These are phyloP conservation scores for Fusarium sp. DNA, from an alignment of 2,329 filamentous ascomycete species.

Conservation along the genomic window DNA sequence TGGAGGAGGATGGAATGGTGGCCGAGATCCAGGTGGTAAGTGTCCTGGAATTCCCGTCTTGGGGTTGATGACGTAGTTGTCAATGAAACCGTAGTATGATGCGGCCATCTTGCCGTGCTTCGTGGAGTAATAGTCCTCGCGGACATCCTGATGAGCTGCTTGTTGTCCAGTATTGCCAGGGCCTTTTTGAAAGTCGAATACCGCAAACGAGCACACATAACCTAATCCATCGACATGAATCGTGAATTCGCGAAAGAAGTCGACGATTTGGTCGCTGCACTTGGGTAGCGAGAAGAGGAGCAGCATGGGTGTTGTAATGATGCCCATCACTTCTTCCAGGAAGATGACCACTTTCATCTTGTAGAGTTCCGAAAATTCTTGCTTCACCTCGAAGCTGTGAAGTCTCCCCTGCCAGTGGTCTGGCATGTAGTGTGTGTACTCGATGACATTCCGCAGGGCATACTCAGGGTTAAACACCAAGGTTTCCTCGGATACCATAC, in stretches of 20 bases:
- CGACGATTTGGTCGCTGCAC: slow-evolving; percentile 91
- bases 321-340: slow-evolving; percentile 89
- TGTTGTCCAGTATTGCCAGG: slow-evolving; percentile 58
- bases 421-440: slow-evolving; percentile 92
- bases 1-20: slow-evolving; percentile 78
- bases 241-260: slow-evolving; percentile 98
- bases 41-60: slow-evolving; percentile 73
- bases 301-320: slow-evolving; percentile 90
- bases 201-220: slow-evolving; percentile 96
- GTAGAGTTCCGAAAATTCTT: slow-evolving; percentile 90
- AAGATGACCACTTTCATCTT: slow-evolving; percentile 94
- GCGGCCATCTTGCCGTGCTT: slow-evolving; percentile 99
- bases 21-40: slow-evolving; percentile 62
- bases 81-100: slow-evolving; percentile 93
- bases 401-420: slow-evolving; percentile 88
- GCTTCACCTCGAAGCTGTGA: slow-evolving; percentile 93
- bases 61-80: slow-evolving; percentile 86
- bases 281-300: slow-evolving; percentile 87
- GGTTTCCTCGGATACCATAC: slow-evolving; percentile 87
- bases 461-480: slow-evolving; percentile 92
- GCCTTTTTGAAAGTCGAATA: slow-evolving; percentile 95
- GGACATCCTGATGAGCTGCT: slow-evolving; percentile 67
- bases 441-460: slow-evolving; percentile 86
- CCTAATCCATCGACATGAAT: slow-evolving; percentile 96
- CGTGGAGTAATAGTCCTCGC: slow-evolving; percentile 92